Conservation (phyloP, 1,284 basidiomycete genomes). For the Trametes versicolor region DNA sequence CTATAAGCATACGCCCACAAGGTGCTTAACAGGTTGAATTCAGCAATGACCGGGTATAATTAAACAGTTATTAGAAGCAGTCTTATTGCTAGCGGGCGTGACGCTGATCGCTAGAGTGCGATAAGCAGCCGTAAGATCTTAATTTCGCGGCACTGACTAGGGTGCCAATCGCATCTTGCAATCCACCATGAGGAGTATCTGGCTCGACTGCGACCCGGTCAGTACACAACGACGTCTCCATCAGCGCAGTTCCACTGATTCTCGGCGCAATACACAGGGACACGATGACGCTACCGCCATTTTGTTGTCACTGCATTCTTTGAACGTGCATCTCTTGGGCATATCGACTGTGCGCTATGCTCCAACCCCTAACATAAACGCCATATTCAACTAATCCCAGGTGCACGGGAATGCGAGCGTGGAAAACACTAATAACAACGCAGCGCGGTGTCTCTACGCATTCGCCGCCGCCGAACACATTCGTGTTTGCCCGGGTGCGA, state of each 20-base stretch:
- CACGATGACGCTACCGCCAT: conserved; percentile 89
- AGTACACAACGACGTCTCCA: conserved; percentile 26
- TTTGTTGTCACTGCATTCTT: conserved; percentile 72
- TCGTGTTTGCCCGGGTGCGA: conserved; percentile 73
- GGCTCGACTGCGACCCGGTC: conserved; percentile 69
- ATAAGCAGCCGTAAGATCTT: background rate
- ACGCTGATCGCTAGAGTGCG: background rate
- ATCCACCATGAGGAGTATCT: conserved; percentile 46
- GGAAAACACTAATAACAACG: conserved; percentile 73
- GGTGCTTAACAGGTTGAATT: too few species aligned
- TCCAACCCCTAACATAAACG: background rate
- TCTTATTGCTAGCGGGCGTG: too few species aligned
- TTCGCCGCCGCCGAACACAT: conserved; percentile 68
- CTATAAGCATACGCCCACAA: too few species aligned
- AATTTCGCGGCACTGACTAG: background rate
- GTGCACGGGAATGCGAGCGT: conserved; percentile 81
- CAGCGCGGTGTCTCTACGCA: conserved; percentile 75
- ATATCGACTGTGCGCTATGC: conserved; percentile 74
- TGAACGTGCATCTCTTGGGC: conserved; percentile 73
- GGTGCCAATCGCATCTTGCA: background rate
- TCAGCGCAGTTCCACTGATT: background rate
- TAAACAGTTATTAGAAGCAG: too few species aligned
- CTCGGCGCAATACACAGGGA: conserved; percentile 57
- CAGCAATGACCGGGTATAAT: too few species aligned
- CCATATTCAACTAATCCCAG: conserved; percentile 47